phyloP scores from a whole-genome alignment of 2,329 filamentous ascomycete genomes.

The Sporothrix phasma region DNA sequence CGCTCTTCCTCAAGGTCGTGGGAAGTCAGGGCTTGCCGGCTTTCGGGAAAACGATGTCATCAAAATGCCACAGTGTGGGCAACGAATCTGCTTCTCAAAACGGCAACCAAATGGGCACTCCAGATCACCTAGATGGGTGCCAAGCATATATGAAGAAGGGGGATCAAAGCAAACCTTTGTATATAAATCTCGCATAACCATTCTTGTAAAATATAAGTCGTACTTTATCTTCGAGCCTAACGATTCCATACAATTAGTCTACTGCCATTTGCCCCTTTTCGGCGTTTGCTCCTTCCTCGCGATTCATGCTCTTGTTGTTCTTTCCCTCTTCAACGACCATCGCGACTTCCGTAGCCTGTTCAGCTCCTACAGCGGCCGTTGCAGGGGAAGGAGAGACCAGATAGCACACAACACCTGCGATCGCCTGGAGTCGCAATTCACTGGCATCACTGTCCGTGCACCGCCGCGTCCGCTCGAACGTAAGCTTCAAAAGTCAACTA shows the following conservation, averaged over 20 bases:
- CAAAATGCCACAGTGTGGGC: conserved; percentile 3
- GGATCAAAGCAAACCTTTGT: neutral
- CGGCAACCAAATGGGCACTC: neutral
- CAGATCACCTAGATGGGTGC: neutral
- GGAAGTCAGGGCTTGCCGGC: neutral
- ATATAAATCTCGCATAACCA: neutral
- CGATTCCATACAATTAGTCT: neutral
- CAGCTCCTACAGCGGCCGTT: neutral
- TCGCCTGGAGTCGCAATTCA: neutral
- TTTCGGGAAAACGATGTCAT: conserved; percentile 8
- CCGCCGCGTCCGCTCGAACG: neutral
- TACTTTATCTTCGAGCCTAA: neutral
- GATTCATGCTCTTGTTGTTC: neutral
- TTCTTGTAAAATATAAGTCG: neutral
- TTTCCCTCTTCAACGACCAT: neutral
- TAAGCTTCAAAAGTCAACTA: neutral
- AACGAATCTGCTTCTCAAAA: neutral
- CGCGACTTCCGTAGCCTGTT: neutral
- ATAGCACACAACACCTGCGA: neutral
- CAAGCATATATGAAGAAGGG: neutral
- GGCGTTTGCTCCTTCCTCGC: neutral
- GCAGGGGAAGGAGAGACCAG: neutral
- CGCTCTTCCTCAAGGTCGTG: conserved; percentile 6
- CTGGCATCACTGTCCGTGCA: conserved; percentile 4
- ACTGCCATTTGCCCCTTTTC: neutral